Base-by-base conservation (phyloP, 352 stramenopile species). In the Phytophthora multivora region DNA sequence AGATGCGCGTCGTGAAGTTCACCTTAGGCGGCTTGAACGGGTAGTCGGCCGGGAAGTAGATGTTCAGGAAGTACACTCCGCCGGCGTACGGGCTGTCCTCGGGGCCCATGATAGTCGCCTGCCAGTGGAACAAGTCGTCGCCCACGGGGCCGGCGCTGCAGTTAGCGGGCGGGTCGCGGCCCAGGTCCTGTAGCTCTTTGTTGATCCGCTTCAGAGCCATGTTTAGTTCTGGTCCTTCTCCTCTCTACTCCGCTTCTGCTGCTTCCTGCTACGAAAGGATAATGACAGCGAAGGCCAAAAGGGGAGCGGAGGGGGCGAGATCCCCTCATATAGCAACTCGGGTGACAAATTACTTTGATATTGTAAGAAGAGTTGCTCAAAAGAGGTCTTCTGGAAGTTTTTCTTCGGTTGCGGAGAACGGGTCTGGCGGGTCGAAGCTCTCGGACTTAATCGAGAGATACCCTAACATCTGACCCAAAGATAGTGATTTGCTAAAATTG, bases 1-100 rank as follows among this genome's bases (percentile, higher is more conserved):
- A 99, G 63, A 99, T 99, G 77, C 96, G 96, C 65, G 98, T 99
- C 55, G 94, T 99, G 80, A 99, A 99, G 79, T 98, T 98, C 41
- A 99, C 96, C 64, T 96, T 98, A 54, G 97, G 97, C 26, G 97
- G 96, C 88, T 99, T 99, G 83, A 99, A 99, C 41, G 98, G 98
- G 86, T 99, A 99, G 76, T 99, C 97, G 35, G 96, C 96, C 49
- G 97, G 96, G 78, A 99, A 99, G 80, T 99, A 97, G 73, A 99
- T 99, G 80, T 99, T 98, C 35, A 99, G 79, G 73, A 99, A 99
- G 86, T 99, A 99, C 48, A 99, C 97, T 49, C 97, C 97, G 45
- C 96, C 97, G 40, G 95, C 89, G 79, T 99, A 99, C 31, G 97
- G 97, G 73, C 91, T 98, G 74, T 99, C 97, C 70, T 99, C 96